phyloP scores from a whole-genome alignment of 192 early-diverging fungal genomes.

The Entrophospora sp. region DNA sequence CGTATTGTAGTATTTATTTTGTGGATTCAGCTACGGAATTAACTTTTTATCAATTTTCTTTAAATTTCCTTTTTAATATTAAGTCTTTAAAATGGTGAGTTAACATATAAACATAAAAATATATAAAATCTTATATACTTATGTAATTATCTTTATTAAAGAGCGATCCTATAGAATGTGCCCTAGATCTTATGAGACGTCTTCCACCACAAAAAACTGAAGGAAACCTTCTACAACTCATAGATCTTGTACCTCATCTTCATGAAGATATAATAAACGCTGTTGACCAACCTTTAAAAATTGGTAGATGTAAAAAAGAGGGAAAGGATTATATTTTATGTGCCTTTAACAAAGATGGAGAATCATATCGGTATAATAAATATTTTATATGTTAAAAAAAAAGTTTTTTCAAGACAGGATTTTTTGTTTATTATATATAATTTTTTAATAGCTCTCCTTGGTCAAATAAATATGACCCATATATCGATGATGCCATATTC shows the following conservation, averaged over 20 bases:
- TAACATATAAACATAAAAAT: too few species aligned
- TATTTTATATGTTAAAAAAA: background rate
- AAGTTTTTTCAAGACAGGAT: background rate
- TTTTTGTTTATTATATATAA: too few species aligned
- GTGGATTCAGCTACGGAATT: too few species aligned
- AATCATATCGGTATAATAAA: conserved; percentile 70
- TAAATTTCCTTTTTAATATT: too few species aligned
- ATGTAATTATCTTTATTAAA: too few species aligned
- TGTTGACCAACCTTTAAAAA: conserved; percentile 88
- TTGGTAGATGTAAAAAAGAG: conserved; percentile 55
- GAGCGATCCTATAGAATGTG: conserved; percentile 66
- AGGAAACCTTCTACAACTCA: conserved; percentile 74
- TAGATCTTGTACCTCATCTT: conserved; percentile 75
- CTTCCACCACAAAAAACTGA: conserved; percentile 88
- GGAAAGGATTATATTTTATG: conserved; percentile 83
- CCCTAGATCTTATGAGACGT: conserved; percentile 95
- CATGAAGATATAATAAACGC: conserved; percentile 85
- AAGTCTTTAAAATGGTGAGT: too few species aligned
- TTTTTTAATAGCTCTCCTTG: conserved; percentile 72
- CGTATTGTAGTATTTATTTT: too few species aligned
- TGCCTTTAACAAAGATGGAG: conserved; percentile 95
- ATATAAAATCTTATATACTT: too few species aligned
- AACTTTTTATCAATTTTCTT: too few species aligned
- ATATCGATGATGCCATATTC: conserved; percentile 63
- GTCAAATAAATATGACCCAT: conserved; percentile 92